phyloP scores from a whole-genome alignment of 139 green algal genomes.

The Chlamydomonas sp. region DNA sequence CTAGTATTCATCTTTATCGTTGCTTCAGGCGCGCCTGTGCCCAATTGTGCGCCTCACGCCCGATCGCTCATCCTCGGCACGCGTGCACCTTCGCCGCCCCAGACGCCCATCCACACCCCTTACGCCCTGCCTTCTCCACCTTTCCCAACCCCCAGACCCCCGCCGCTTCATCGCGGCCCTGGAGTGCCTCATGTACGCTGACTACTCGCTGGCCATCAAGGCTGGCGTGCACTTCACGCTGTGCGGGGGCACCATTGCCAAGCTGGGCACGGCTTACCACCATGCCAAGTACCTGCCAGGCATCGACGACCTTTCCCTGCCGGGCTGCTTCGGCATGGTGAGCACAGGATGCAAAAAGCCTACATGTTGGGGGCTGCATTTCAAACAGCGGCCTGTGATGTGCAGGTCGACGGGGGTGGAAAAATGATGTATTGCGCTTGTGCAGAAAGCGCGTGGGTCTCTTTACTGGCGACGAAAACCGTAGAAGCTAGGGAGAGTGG shows the following conservation, averaged over 20 bases:
- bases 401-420: no score
- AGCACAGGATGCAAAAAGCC: no score
- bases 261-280: slow-evolving; percentile 88
- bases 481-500: no score
- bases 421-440: no score
- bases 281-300: slow-evolving; percentile 72
- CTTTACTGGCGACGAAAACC: no score
- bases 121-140: not conserved
- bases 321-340: slow-evolving; percentile 85
- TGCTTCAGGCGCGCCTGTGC: no score
- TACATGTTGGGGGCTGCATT: no score
- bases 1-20: no score
- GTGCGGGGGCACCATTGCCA: slow-evolving; percentile 73
- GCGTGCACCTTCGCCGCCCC: not conserved
- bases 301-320: slow-evolving; percentile 74
- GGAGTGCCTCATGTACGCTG: slow-evolving; percentile 77
- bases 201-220: slow-evolving; percentile 93
- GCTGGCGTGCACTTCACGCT: slow-evolving; percentile 89
- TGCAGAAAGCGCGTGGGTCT: no score
- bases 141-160: slow-evolving; percentile 59
- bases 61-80: not conserved
- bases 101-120: not conserved
- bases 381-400: no score
- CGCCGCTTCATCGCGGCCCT: slow-evolving; percentile 76
- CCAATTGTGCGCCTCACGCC: not conserved